A percentile compares a stretch with the other conserved stretches of the same genome.
Evolutionary conservation across 306 rosid genomes (phyloP).

Genomic region (Cyamopsis tetragonoloba): DNA sequence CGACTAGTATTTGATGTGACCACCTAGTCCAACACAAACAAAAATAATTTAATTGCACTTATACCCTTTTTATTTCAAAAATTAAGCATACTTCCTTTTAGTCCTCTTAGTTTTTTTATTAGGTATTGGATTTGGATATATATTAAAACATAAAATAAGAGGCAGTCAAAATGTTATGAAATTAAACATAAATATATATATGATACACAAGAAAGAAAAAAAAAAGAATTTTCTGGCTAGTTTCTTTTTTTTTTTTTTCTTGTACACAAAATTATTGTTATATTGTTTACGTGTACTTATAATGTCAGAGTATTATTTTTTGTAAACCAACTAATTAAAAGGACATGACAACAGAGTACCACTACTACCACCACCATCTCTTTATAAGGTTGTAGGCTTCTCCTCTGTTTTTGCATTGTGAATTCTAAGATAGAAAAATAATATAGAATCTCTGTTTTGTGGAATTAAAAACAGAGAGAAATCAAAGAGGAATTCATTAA

Average conservation of each 20-base stretch:
- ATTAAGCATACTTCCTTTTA: too few species aligned
- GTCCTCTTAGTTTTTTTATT: too few species aligned
- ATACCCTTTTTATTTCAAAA: too few species aligned
- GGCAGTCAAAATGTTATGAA: too few species aligned
- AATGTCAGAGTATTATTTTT: not conserved
- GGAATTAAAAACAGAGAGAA: not conserved
- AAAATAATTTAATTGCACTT: too few species aligned
- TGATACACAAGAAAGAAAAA: constrained; percentile 38
- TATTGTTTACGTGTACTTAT: not conserved
- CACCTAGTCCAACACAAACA: constrained; percentile 13
- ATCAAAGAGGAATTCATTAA: not conserved
- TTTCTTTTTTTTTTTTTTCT: constrained; percentile 17
- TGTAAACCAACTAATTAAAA: constrained; percentile 30
- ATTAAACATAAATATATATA: too few species aligned
- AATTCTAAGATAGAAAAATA: not conserved
- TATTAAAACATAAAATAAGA: not conserved
- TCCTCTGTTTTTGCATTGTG: constrained; percentile 21
- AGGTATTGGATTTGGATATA: too few species aligned
- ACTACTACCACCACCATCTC: too few species aligned
- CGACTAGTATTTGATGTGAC: constrained; percentile 22
- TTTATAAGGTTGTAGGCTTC: constrained; percentile 28
- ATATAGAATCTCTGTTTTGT: not conserved
- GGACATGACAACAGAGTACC: constrained; percentile 34
- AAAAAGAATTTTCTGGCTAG: constrained; percentile 27
- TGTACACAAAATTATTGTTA: not conserved